Percentiles rank a stretch among this genome's conserved stretches.
phyloP scores from a whole-genome alignment of 1,284 basidiomycete species.

The Boletus smithii region DNA sequence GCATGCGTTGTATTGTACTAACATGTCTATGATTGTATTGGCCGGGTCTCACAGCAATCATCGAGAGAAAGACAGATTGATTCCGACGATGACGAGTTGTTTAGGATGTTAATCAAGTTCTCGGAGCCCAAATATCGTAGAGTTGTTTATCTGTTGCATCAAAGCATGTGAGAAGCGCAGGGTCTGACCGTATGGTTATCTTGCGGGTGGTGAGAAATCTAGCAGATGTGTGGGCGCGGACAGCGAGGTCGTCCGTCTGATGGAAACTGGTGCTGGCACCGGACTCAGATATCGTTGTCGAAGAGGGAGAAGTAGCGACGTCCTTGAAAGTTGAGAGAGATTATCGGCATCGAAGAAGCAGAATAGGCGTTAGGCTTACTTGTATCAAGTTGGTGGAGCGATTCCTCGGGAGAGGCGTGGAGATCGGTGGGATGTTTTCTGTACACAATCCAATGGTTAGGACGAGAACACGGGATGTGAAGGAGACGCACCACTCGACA shows the following conservation, averaged over 20 bases:
- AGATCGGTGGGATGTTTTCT: conserved; percentile 4
- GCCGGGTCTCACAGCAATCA: no score
- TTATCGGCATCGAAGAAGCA: neutral
- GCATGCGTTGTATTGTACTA: no score
- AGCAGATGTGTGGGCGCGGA: conserved; percentile 27
- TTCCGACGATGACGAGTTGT: no score
- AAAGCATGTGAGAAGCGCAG: conserved; percentile 64
- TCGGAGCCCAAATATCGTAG: conserved; percentile 71
- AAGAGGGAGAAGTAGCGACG: conserved; percentile 28
- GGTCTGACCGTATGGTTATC: conserved; percentile 56
- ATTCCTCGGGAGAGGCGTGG: conserved; percentile 16
- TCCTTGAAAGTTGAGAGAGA: conserved; percentile 17
- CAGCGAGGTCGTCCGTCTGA: conserved; percentile 19
- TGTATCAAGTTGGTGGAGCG: conserved; percentile 12
- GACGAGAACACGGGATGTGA: neutral
- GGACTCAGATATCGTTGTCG: conserved; percentile 34
- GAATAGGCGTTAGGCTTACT: conserved; percentile 10
- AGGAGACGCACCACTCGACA: conserved; percentile 19
- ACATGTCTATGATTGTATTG: neutral
- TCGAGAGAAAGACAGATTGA: no score
- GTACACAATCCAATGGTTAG: neutral
- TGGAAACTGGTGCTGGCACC: conserved; percentile 21
- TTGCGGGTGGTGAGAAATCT: conserved; percentile 36
- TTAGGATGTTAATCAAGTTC: no score
- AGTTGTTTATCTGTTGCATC: conserved; percentile 68